Conservation (phyloP, 2,329 filamentous ascomycete species). For the Penicillium sp. region DNA sequence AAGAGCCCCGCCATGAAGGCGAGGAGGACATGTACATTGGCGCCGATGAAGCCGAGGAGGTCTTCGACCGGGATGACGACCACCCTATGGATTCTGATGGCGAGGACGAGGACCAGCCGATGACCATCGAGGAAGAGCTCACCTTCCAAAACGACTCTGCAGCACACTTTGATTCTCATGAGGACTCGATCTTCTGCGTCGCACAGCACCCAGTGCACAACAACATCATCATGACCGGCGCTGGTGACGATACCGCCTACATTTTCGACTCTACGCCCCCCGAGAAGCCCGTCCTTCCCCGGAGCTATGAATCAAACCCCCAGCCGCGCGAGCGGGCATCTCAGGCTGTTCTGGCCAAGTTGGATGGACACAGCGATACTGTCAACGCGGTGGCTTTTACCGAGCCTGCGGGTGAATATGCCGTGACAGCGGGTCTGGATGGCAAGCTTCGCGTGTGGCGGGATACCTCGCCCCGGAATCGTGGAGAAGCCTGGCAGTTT, state of each 20-base stretch:
- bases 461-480: constrained; percentile 50
- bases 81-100: constrained; percentile 78
- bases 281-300: constrained; percentile 69
- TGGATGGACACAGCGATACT: constrained; percentile 91
- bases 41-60: constrained; percentile 76
- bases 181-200: constrained; percentile 91
- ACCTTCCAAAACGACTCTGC: constrained; percentile 86
- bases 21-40: constrained; percentile 74
- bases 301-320: constrained; percentile 72
- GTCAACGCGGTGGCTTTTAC: constrained; percentile 88
- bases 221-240: constrained; percentile 82
- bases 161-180: constrained; percentile 88
- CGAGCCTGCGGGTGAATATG: constrained; percentile 76
- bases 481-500: constrained; percentile 63
- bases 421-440: constrained; percentile 86
- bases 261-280: constrained; percentile 74
- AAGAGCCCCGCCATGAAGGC: constrained; percentile 53
- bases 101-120: constrained; percentile 58
- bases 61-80: constrained; percentile 69
- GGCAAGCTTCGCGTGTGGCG: constrained; percentile 76
- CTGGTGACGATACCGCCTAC: constrained; percentile 83
- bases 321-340: constrained; percentile 62
- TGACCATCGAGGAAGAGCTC: constrained; percentile 60
- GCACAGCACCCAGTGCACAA: constrained; percentile 84
- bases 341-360: constrained; percentile 68